Conservation (phyloP, 116 monocot genomes). For the Trichopus zeylanicus region DNA sequence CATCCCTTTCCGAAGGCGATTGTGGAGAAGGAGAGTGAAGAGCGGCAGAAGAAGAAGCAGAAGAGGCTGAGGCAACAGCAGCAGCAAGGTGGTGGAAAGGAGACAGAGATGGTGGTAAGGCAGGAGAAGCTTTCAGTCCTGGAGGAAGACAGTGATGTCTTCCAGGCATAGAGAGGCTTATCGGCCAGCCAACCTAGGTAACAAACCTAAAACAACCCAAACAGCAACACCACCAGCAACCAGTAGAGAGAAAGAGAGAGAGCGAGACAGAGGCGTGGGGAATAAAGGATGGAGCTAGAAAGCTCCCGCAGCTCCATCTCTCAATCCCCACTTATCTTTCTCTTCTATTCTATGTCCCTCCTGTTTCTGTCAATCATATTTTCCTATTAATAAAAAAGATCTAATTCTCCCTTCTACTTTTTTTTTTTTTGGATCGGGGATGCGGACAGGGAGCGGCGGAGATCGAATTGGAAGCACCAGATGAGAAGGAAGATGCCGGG, state of each 20-base stretch:
- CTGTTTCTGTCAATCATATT: neutral
- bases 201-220: conserved; percentile 4
- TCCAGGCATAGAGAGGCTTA: conserved; percentile 13
- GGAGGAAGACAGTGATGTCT: conserved; percentile 50
- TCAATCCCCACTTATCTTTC: neutral
- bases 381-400: neutral
- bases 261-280: neutral
- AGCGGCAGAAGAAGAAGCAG: conserved; percentile 14
- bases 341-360: neutral
- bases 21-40: conserved; percentile 20
- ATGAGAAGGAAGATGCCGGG: conserved; percentile 29
- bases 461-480: neutral
- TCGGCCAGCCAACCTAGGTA: conserved; percentile 12
- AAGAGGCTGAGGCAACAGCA: conserved; percentile 7
- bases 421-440: neutral
- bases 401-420: neutral
- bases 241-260: neutral
- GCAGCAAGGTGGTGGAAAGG: conserved; percentile 27
- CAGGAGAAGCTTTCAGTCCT: conserved; percentile 35
- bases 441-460: neutral
- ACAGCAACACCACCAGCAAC: neutral
- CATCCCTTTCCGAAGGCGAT: conserved; percentile 67
- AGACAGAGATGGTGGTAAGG: conserved; percentile 33
- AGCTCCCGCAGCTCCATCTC: neutral
- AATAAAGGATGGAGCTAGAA: neutral